Evolutionary conservation across 2,329 filamentous ascomycete genomes (phyloP).

Genomic region (Colletotrichum echinochloae): DNA sequence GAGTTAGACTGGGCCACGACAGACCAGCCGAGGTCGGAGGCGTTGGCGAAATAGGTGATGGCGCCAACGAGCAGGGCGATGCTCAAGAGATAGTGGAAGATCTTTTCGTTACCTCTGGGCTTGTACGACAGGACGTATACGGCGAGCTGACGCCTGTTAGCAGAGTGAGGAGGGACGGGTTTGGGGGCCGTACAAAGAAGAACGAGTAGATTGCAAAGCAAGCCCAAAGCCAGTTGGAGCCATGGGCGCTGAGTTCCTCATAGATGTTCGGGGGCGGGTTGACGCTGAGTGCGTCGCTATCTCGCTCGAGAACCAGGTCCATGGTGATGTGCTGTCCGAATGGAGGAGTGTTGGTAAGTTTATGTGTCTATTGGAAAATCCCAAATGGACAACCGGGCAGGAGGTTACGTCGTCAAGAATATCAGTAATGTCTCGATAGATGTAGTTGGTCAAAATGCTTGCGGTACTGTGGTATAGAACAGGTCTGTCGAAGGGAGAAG

Average conservation of each 20-base stretch:
- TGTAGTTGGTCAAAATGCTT: neutral
- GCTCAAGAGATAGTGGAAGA: slow-evolving; percentile 69
- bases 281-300: slow-evolving; percentile 60
- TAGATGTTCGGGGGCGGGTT: slow-evolving; percentile 58
- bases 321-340: slow-evolving; percentile 44
- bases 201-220: slow-evolving; percentile 62
- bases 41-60: slow-evolving; percentile 64
- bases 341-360: neutral
- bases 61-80: slow-evolving; percentile 62
- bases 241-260: slow-evolving; percentile 55
- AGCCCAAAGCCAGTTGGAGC: slow-evolving; percentile 68
- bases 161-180: slow-evolving; percentile 18
- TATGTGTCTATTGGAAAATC: neutral
- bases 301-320: slow-evolving; percentile 48
- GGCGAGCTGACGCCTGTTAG: slow-evolving; percentile 50
- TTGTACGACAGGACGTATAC: slow-evolving; percentile 56
- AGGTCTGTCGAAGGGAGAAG: neutral
- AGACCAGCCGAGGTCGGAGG: slow-evolving; percentile 62
- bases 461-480: neutral
- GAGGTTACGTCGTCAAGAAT: too few species aligned
- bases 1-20: slow-evolving; percentile 53
- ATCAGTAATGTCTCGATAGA: too few species aligned
- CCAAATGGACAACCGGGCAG: neutral
- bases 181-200: slow-evolving; percentile 54
- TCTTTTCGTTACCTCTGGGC: slow-evolving; percentile 60